A percentile compares a stretch with the other conserved stretches of the same genome.
Evolutionary conservation across 2,329 filamentous ascomycete species (phyloP).

Genomic region (Verticillium klebahnii): DNA sequence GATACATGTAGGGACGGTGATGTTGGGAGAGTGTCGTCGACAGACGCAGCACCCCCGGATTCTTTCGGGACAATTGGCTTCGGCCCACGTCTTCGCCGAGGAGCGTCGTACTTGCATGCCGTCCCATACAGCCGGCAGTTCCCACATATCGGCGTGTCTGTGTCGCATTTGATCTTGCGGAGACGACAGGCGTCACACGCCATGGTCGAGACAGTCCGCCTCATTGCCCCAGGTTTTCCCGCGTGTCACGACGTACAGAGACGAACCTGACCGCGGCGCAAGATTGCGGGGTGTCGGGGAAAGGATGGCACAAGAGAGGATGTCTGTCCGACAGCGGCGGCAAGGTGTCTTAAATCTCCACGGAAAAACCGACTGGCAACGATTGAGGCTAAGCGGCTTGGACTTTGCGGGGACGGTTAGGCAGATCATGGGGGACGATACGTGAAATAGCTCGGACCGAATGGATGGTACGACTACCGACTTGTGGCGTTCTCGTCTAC

Average conservation of each 20-base stretch:
- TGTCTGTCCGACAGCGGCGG: not conserved
- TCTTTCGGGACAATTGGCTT: not conserved
- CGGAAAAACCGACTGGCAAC: not conserved
- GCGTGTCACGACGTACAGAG: not conserved
- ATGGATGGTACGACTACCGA: not conserved
- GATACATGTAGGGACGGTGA: not conserved
- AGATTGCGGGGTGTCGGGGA: not conserved
- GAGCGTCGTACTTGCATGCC: not conserved
- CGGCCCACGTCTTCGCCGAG: not conserved
- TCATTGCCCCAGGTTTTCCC: not conserved
- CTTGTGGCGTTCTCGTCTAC: not conserved
- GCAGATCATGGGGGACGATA: not conserved
- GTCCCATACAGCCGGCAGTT: conserved; percentile 1
- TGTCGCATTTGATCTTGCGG: conserved; percentile 1
- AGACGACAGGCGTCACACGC: conserved; percentile 1
- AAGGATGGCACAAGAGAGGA: not conserved
- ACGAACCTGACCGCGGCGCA: not conserved
- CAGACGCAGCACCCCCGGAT: not conserved
- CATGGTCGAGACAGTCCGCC: conserved; percentile 1
- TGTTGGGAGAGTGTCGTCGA: not conserved
- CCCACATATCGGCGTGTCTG: not conserved
- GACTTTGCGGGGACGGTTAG: not conserved
- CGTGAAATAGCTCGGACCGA: not conserved
- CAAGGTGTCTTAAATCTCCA: not conserved
- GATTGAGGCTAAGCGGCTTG: not conserved